Evolutionary conservation across 1,284 basidiomycete species (phyloP).

Genomic region (Naganishia sp.): DNA sequence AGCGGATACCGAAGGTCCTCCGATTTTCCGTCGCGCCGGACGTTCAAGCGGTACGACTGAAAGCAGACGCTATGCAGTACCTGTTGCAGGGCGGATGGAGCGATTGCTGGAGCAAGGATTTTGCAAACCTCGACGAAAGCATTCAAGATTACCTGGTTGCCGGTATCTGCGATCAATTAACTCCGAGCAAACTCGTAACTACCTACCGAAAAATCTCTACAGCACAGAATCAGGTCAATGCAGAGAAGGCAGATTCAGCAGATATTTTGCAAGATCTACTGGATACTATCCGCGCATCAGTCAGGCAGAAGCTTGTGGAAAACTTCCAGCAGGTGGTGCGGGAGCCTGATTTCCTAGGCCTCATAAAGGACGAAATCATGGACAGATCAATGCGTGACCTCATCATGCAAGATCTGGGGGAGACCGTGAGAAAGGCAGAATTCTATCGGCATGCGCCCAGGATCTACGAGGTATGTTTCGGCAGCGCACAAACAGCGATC

Average conservation of each 20-base stretch:
- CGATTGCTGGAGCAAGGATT: slow-evolving; percentile 82
- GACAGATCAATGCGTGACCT: slow-evolving; percentile 70
- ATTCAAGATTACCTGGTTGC: slow-evolving; percentile 68
- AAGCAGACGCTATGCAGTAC: slow-evolving; percentile 69
- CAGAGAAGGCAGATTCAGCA: slow-evolving; percentile 63
- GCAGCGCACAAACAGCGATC: background rate
- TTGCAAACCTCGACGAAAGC: slow-evolving; percentile 67
- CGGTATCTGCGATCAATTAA: slow-evolving; percentile 49
- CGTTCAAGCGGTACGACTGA: slow-evolving; percentile 69
- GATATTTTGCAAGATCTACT: slow-evolving; percentile 68
- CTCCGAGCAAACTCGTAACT: slow-evolving; percentile 47
- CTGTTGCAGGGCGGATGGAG: slow-evolving; percentile 73
- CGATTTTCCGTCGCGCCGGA: slow-evolving; percentile 74
- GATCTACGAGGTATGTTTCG: slow-evolving; percentile 67
- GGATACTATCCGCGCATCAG: slow-evolving; percentile 60
- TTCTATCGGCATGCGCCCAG: slow-evolving; percentile 63
- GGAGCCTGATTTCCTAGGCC: slow-evolving; percentile 67
- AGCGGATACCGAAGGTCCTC: slow-evolving; percentile 74
- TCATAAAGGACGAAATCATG: slow-evolving; percentile 68
- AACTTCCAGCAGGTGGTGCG: slow-evolving; percentile 67
- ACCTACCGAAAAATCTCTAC: slow-evolving; percentile 64
- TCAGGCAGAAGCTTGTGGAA: slow-evolving; percentile 65
- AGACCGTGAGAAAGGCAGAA: slow-evolving; percentile 57
- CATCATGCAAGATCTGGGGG: slow-evolving; percentile 65
- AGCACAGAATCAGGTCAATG: slow-evolving; percentile 60